Evolutionary conservation across 139 green algal species (phyloP).

Genomic region (Limnomonas spitsbergensis): DNA sequence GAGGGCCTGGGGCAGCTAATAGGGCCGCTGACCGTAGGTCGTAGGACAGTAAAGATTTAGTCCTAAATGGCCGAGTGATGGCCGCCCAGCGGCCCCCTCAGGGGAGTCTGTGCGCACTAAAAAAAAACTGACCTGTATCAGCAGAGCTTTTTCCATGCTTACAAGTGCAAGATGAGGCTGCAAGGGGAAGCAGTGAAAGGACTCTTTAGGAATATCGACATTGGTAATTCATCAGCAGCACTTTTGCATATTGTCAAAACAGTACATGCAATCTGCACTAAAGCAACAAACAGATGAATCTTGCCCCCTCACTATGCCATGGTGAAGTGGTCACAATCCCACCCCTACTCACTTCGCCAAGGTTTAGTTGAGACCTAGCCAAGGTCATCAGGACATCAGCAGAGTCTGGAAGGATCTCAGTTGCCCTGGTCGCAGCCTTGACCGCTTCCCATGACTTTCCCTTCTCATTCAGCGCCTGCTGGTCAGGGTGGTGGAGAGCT

Average conservation of each 20-base stretch:
- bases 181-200: neutral
- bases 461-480: slow-evolving; percentile 29
- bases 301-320: neutral
- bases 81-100: no score
- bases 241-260: neutral
- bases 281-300: neutral
- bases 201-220: neutral
- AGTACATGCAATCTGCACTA: neutral
- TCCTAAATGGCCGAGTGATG: neutral
- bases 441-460: slow-evolving; percentile 33
- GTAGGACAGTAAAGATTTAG: neutral
- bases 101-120: neutral
- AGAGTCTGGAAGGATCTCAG: slow-evolving; percentile 19
- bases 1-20: no score
- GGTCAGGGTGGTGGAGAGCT: neutral
- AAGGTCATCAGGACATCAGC: slow-evolving; percentile 37
- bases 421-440: slow-evolving; percentile 27
- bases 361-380: slow-evolving; percentile 34
- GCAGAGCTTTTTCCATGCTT: neutral
- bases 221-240: neutral
- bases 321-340: neutral
- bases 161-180: neutral
- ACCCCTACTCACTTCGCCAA: slow-evolving; percentile 19
- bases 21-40: no score
- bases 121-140: neutral